Base-by-base conservation (phyloP, 139 green algal species). In the Dunaliella sp. region DNA sequence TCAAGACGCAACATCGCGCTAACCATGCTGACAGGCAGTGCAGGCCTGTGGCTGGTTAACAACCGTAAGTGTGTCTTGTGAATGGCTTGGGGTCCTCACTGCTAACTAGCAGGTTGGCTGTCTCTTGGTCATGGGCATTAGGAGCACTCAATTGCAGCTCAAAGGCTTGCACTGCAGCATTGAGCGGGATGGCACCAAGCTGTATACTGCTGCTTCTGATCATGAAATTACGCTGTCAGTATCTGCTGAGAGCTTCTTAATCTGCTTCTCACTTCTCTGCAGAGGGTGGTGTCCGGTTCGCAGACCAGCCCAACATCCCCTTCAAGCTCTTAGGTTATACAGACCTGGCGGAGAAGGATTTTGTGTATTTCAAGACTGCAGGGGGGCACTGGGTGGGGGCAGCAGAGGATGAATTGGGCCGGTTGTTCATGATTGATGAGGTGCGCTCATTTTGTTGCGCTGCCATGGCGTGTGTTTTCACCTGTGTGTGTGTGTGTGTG, bases 351-450 rank as follows among this genome's bases (percentile, higher is more conserved):
- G 84, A 87, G 24, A 82, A 88, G 72, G 88, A 93, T 1, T 93
- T 93, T 86, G 81, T 93, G 25, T 93, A 92, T 37, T 91, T 89
- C 36, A 89, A 87, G 77, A 91, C 90, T 1, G 32, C 75, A 58
- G 83, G 79, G 1, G 91, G 91, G 2, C 87, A 91, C 81, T 94
- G 91, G 91, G 80, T 94, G 38, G 91, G 86, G 0, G 85, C 87
- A 1, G 88, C 89, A 30, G 84, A 88, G 85, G 91, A 94, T 80
- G 78, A 88, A 30, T 35, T 80, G n/a, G 89, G 89, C 3, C 83
- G 91, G 1, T 82, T 93, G 58, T 94, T 90, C 84, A 90, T 94
- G 87, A 90, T 94, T 24, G 91, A 94, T 65, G 86, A 94, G 85
- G 90, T 73, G 34, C 72, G 36, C 31, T 33, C 73, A 48, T n/a